phyloP scores from a whole-genome alignment of 441 rosid species.

The Macaranga tanarius region DNA sequence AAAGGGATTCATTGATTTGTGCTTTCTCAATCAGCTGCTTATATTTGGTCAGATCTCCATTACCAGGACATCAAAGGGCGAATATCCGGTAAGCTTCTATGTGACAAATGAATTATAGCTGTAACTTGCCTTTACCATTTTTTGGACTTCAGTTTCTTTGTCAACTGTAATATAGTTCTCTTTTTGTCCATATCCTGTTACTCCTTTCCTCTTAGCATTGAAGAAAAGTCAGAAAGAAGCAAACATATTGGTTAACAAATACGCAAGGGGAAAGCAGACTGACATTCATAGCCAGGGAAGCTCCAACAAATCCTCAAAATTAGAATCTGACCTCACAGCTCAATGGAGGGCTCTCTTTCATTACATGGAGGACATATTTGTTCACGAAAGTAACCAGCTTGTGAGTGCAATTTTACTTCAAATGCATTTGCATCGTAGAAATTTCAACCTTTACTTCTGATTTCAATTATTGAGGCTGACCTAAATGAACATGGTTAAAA shows the following conservation, averaged over 20 bases:
- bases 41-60: constrained; percentile 93
- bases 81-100: constrained; percentile 52
- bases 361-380: constrained; percentile 71
- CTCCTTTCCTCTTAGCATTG: constrained; percentile 43
- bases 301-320: constrained; percentile 42
- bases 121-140: constrained; percentile 3
- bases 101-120: background rate
- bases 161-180: background rate
- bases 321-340: constrained; percentile 57
- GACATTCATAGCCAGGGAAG: constrained; percentile 37
- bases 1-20: constrained; percentile 16
- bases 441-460: background rate
- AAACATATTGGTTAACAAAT: constrained; percentile 51
- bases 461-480: constrained; percentile 1
- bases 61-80: constrained; percentile 89
- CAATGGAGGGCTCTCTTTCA: constrained; percentile 90
- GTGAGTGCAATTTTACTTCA: constrained; percentile 49
- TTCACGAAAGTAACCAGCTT: constrained; percentile 66
- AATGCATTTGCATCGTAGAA: background rate
- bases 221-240: constrained; percentile 93
- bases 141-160: constrained; percentile 4
- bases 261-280: constrained; percentile 45
- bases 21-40: constrained; percentile 64
- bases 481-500: background rate
- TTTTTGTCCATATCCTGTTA: constrained; percentile 3